Percentiles rank a stretch among this genome's conserved stretches.
These are phyloP conservation scores for Hypoxylon sp. DNA, from an alignment of 2,329 filamentous ascomycete genomes.

Conservation along the genomic window DNA sequence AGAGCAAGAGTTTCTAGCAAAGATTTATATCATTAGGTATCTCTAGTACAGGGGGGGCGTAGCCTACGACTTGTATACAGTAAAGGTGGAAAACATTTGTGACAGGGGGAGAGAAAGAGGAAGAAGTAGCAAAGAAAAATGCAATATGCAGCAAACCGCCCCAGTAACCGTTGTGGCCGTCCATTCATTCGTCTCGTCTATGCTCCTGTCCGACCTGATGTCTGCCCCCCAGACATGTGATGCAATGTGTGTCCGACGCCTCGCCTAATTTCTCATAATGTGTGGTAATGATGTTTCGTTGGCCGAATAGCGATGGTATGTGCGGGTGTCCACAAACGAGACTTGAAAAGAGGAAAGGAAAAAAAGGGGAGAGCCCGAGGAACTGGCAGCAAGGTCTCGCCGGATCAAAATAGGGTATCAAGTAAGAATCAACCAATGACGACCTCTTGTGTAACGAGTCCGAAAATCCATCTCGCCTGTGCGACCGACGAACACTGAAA, in stretches of 20 bases:
- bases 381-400: conserved; percentile 6
- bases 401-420: conserved; percentile 37
- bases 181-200: conserved; percentile 31
- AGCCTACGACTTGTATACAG: conserved; percentile 23
- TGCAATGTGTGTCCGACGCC: conserved; percentile 40
- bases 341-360: conserved; percentile 32
- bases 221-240: conserved; percentile 37
- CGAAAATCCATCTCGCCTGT: conserved; percentile 70
- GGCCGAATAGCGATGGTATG: conserved; percentile 8
- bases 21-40: conserved; percentile 35
- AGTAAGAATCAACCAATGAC: conserved; percentile 54
- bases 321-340: conserved; percentile 22
- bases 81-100: conserved; percentile 10
- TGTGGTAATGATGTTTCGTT: conserved; percentile 24
- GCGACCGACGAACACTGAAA: conserved; percentile 70
- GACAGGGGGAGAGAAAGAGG: background rate
- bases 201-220: conserved; percentile 37
- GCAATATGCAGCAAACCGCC: conserved; percentile 31
- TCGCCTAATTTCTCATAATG: conserved; percentile 31
- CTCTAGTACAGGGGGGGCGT: conserved; percentile 34
- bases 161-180: conserved; percentile 23
- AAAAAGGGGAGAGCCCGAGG: conserved; percentile 1
- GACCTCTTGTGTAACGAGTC: conserved; percentile 71
- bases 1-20: conserved; percentile 12
- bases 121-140: conserved; percentile 1